Evolutionary conservation across 2,329 filamentous ascomycete species (phyloP).

Genomic region (Apiospora pterosperma): DNA sequence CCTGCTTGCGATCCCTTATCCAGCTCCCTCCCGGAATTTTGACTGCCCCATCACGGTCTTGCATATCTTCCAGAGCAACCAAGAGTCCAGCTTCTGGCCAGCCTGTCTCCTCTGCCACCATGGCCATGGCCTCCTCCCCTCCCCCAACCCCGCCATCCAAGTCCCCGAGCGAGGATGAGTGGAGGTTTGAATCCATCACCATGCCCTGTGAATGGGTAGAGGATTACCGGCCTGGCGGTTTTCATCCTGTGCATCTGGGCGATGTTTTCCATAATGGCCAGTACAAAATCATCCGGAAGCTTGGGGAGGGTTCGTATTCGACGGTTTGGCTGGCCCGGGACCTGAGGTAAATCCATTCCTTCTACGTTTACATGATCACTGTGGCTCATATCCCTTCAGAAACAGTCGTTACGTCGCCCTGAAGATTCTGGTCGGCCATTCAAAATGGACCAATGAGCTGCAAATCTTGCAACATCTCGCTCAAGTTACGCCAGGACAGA

Average conservation of each 20-base stretch:
- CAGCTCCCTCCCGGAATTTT: background rate
- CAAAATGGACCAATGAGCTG: conserved; percentile 13
- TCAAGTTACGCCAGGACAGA: conserved; percentile 13
- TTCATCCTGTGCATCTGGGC: conserved; percentile 23
- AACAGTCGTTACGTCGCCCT: conserved; percentile 24
- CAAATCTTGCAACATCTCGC: conserved; percentile 14
- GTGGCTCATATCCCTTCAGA: conserved; percentile 11
- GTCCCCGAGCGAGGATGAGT: conserved; percentile 12
- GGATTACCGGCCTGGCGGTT: conserved; percentile 23
- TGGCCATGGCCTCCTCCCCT: conserved; percentile 20
- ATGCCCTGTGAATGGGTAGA: conserved; percentile 27
- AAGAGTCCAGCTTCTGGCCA: background rate
- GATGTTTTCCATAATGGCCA: conserved; percentile 22
- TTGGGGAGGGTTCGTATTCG: conserved; percentile 23
- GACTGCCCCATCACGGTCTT: background rate
- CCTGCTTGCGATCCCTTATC: too few species aligned
- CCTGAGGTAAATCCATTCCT: conserved; percentile 15
- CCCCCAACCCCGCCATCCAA: conserved; percentile 21
- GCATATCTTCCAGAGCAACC: background rate
- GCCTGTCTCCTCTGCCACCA: conserved; percentile 8
- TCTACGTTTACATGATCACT: conserved; percentile 2
- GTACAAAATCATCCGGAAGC: conserved; percentile 26
- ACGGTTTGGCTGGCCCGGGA: conserved; percentile 28
- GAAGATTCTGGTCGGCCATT: conserved; percentile 17
- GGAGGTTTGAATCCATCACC: conserved; percentile 21